phyloP scores from a whole-genome alignment of 805 yeast genomes.

The Kockiozyma suomiensis region DNA sequence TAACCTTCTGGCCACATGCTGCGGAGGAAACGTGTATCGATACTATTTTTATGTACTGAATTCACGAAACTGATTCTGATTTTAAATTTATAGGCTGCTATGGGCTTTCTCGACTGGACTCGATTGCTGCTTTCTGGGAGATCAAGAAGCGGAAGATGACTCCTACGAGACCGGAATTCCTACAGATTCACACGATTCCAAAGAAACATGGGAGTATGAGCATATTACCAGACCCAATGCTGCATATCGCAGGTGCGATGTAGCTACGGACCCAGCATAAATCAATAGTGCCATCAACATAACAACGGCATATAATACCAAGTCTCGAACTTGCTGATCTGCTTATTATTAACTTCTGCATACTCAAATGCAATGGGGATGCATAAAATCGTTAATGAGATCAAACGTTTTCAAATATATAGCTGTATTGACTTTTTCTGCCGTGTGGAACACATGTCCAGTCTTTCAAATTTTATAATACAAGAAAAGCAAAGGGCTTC shows the following conservation, averaged over 20 bases:
- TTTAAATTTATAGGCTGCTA: conserved; percentile 7
- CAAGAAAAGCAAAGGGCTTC: background rate
- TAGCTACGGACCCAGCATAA: background rate
- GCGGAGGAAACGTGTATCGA: conserved; percentile 13
- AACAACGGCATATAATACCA: background rate
- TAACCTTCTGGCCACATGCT: background rate
- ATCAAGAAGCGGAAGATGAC: background rate
- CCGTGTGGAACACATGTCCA: background rate
- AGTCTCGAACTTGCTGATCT: too few species aligned
- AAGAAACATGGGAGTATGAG: conserved; percentile 9
- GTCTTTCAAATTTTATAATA: conserved; percentile 2
- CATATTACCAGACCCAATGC: background rate
- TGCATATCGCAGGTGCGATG: background rate
- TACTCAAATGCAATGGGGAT: too few species aligned
- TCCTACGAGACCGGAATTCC: background rate
- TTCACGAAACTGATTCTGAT: too few species aligned
- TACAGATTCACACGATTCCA: background rate
- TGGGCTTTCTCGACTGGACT: conserved; percentile 18
- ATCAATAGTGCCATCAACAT: background rate
- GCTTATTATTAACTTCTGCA: too few species aligned
- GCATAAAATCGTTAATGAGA: background rate
- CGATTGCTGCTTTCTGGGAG: conserved; percentile 13
- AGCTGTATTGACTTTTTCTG: conserved; percentile 2
- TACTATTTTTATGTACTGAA: too few species aligned
- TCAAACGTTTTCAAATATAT: background rate